phyloP scores from a whole-genome alignment of 1,284 basidiomycete species.

The Cryptococcus floricola region DNA sequence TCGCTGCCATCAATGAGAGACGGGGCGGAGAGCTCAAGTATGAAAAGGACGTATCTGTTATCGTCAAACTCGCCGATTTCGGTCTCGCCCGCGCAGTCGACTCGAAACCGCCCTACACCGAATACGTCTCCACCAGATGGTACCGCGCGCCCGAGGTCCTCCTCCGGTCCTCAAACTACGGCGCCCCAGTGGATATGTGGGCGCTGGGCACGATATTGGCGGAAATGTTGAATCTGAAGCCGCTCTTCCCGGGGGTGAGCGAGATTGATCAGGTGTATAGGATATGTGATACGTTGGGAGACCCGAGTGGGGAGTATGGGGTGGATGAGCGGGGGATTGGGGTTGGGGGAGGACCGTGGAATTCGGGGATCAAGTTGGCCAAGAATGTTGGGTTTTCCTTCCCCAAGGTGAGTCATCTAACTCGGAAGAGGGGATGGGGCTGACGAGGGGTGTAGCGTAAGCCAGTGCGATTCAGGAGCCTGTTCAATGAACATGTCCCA shows the following conservation, averaged over 20 bases:
- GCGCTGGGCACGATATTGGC: conserved; percentile 97
- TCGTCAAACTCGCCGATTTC: conserved; percentile 98
- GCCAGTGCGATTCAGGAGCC: conserved; percentile 69
- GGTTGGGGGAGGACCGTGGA: conserved; percentile 86
- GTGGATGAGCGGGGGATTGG: conserved; percentile 64
- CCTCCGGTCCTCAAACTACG: conserved; percentile 85
- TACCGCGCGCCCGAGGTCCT: conserved; percentile 98
- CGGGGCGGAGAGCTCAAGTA: conserved; percentile 34
- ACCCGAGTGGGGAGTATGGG: conserved; percentile 81
- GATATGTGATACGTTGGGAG: conserved; percentile 89
- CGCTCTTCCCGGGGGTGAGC: conserved; percentile 94
- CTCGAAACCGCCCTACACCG: conserved; percentile 90
- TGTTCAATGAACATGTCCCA: conserved; percentile 78
- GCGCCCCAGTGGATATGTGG: conserved; percentile 98
- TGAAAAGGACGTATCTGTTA: conserved; percentile 92
- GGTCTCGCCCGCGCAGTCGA: conserved; percentile 88
- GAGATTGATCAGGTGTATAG: conserved; percentile 89
- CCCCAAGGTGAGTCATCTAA: conserved; percentile 61
- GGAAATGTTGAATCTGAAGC: conserved; percentile 90
- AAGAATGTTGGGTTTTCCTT: conserved; percentile 82
- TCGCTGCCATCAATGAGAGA: conserved; percentile 32
- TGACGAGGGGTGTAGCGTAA: conserved; percentile 55
- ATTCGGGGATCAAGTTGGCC: conserved; percentile 78
- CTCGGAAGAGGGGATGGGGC: background rate
- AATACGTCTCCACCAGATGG: conserved; percentile 98